Evolutionary conservation across 441 rosid species (phyloP), one percentile per base, ranked within the genome.

Genomic region (Adansonia gregorii): DNA sequence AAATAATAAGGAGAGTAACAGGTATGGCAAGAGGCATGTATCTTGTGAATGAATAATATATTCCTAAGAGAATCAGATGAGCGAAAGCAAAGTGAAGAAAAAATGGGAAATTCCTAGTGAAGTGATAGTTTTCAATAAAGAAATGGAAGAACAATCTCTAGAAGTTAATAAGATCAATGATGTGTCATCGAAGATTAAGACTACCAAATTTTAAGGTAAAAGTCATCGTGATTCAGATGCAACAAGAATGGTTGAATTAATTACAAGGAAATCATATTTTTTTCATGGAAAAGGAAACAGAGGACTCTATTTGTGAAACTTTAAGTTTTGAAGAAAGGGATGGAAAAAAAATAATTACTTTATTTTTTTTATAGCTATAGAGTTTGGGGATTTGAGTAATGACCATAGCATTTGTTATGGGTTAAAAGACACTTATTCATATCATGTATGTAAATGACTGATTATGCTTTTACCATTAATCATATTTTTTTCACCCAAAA

Each of bases 161-260:
- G 55, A 52, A 9, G 52, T 80, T 60, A 48, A 77, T 8, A 73
- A 72, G 70, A 12, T 81, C 2, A 82, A 76, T 0, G 85, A 83
- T 35, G 82, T 71, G 76, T 76, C 91, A 43, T 94, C 96, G 0
- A 93, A 84, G 91, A 95, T 91, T 51, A 90, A 84, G 84, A 93
- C 90, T 8, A 77, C 59, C 48, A 85, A 91, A 58, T 80, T 76
- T 55, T 85, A 56, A 0, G 85, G 73, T 5, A 92, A 88, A 48
- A 95, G 94, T 39, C 96, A 94, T 20, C 84, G 97, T 74, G 96
- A 92, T 72, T 95, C 98, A 1, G 97, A 97, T 54, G 86, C 96
- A 2, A 95, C 92, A 0, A 86, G 99, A 80, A 94, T 90, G 79
- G 88, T 91, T 0, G 97, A 93, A 58, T 82, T 95, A 87, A 86